Percentiles rank a stretch among this genome's conserved stretches.
phyloP scores from a whole-genome alignment of 2,329 filamentous ascomycete genomes.

The Aspergillus ruber region DNA sequence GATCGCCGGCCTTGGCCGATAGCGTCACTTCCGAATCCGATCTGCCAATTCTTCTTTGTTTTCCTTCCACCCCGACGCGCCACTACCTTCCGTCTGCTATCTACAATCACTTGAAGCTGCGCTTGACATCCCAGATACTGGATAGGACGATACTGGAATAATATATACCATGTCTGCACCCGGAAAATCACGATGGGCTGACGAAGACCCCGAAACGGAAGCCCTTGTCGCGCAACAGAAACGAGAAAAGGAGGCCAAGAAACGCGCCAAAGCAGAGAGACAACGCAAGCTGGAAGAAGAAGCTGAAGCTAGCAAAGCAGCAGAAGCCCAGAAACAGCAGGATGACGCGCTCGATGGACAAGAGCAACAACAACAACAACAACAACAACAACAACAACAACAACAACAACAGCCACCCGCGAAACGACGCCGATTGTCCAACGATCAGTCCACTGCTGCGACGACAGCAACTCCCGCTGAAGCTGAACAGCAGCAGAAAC shows the following conservation, averaged over 20 bases:
- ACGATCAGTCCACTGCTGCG: slow-evolving; percentile 32
- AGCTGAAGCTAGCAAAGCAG: slow-evolving; percentile 33
- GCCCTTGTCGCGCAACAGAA: slow-evolving; percentile 62
- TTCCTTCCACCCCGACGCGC: neutral
- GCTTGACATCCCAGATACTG: too few species aligned
- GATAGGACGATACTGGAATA: neutral
- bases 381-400: too few species aligned
- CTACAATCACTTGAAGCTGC: too few species aligned
- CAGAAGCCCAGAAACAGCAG: slow-evolving; percentile 16
- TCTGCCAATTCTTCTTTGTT: neutral
- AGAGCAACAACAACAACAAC: slow-evolving; percentile 15
- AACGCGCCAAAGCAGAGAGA: slow-evolving; percentile 74
- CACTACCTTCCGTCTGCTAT: neutral
- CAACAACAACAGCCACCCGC: slow-evolving; percentile 41
- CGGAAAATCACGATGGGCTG: slow-evolving; percentile 75
- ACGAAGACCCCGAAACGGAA: slow-evolving; percentile 72
- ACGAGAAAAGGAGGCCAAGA: slow-evolving; percentile 83
- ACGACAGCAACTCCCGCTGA: slow-evolving; percentile 13
- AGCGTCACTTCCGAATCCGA: slow-evolving; percentile 13
- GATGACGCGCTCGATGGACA: slow-evolving; percentile 19
- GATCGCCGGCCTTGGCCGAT: neutral
- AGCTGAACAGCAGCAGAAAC: slow-evolving; percentile 24
- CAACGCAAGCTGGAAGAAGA: slow-evolving; percentile 61
- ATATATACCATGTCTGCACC: slow-evolving; percentile 50
- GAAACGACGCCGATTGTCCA: slow-evolving; percentile 57